Percentiles rank a stretch among this genome's conserved stretches.
These are phyloP conservation scores for Trametes pubescens DNA, from an alignment of 1,284 basidiomycete genomes.

Conservation along the genomic window DNA sequence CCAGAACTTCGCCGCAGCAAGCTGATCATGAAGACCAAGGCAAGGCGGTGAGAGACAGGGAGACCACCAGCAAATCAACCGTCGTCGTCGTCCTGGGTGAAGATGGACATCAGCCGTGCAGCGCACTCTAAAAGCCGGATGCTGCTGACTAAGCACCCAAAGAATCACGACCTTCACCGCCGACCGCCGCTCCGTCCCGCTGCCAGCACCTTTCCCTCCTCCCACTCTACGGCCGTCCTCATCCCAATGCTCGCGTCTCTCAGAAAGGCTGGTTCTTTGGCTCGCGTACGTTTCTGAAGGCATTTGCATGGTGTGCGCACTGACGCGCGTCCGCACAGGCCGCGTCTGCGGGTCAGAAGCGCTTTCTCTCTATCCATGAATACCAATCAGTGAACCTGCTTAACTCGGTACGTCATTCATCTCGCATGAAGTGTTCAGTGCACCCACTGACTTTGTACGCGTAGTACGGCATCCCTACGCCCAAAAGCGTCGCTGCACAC, in stretches of 20 bases:
- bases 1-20: conserved; percentile 60
- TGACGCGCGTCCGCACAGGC: conserved; percentile 48
- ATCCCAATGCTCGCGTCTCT: conserved; percentile 66
- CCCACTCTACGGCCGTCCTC: conserved; percentile 20
- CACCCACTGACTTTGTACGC: background rate
- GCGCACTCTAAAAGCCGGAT: conserved; percentile 13
- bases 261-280: conserved; percentile 65
- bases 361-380: conserved; percentile 98
- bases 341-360: conserved; percentile 83
- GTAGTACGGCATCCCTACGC: conserved; percentile 97
- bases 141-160: conserved; percentile 37
- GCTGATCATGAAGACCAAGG: conserved; percentile 41
- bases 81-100: conserved; percentile 79
- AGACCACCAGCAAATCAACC: conserved; percentile 56
- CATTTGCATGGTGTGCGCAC: background rate
- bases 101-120: conserved; percentile 23
- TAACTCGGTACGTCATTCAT: conserved; percentile 74
- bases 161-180: conserved; percentile 21
- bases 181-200: conserved; percentile 7
- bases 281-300: conserved; percentile 57
- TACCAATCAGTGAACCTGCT: conserved; percentile 96
- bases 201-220: conserved; percentile 30
- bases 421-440: background rate
- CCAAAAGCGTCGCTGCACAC: conserved; percentile 89
- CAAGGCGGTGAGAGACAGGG: conserved; percentile 77